phyloP scores from a whole-genome alignment of 2,329 filamentous ascomycete species.

The Lizonia empirigonia region DNA sequence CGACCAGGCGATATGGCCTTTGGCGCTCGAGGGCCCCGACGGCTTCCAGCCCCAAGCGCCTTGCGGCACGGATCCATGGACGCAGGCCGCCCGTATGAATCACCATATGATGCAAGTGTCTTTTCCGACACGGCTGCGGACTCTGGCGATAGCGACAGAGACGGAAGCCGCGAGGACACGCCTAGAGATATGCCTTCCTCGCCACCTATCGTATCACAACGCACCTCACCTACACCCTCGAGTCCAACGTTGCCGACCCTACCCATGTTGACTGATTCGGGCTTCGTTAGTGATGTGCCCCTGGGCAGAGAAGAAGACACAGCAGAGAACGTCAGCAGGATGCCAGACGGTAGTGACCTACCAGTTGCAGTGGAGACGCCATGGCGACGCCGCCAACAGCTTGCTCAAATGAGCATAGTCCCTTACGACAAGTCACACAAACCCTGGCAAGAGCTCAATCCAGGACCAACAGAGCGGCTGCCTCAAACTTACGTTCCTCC shows the following conservation, averaged over 20 bases:
- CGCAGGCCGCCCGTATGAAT: slow-evolving; percentile 35
- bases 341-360: slow-evolving; percentile 30
- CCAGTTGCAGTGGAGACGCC: slow-evolving; percentile 18
- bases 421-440: slow-evolving; percentile 27
- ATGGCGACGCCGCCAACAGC: slow-evolving; percentile 13
- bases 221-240: slow-evolving; percentile 70
- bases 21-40: slow-evolving; percentile 35
- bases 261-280: slow-evolving; percentile 68
- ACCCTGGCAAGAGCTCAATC: slow-evolving; percentile 39
- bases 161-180: slow-evolving; percentile 60
- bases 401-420: slow-evolving; percentile 3
- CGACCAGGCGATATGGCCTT: slow-evolving; percentile 61
- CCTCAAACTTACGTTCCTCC: slow-evolving; percentile 36
- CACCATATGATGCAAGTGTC: slow-evolving; percentile 39
- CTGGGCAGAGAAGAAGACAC: slow-evolving; percentile 71
- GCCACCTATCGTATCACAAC: slow-evolving; percentile 71
- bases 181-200: slow-evolving; percentile 87
- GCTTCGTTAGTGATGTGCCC: slow-evolving; percentile 81
- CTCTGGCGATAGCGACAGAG: slow-evolving; percentile 56
- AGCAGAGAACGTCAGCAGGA: slow-evolving; percentile 48
- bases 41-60: slow-evolving; percentile 52
- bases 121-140: slow-evolving; percentile 53
- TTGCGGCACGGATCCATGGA: slow-evolving; percentile 68
- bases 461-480: slow-evolving; percentile 35
- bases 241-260: slow-evolving; percentile 73